Base-by-base conservation (phyloP, 2,329 filamentous ascomycete genomes). In the Cladophialophora yegresii region DNA sequence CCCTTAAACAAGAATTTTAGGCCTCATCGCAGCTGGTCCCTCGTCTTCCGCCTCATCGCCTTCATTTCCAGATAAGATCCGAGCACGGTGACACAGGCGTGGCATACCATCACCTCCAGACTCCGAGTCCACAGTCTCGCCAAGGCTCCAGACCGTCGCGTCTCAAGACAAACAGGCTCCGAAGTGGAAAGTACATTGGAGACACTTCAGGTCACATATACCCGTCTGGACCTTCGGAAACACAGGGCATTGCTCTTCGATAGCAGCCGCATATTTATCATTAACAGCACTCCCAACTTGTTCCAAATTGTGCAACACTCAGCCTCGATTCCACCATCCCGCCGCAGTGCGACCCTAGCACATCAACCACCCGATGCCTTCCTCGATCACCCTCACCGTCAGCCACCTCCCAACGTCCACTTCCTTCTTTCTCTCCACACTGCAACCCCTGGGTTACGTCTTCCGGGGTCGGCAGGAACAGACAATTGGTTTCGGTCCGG, bases 351-450 rank as follows among this genome's bases (percentile, higher is more conserved):
- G 23, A 12, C 47, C 26, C 28, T 9, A 9, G 7, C 32, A 1
- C 20, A 45, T 58, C 30, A 5, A 36, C 61, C 30, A 32, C 23
- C 40, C 32, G 61, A 88, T 88, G 86, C 85, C 85, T 70, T 85
- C 85, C 50, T 85, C 87, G 73, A 81, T 87, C 66, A 85, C 84
- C 66, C 80, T 88, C 67, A 87, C 85, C 43, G 92, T 96, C 73
- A 88, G 87, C 66, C 88, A 93, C 76, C 85, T 96, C 60, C 86
- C 91, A 61, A 86, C 88, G 40, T 90, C 92, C 3, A 87, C 89
- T 56, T 95, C 91, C 7, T 96, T 96, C 80, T 96, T 92, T 77
- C 85, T 92, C 23, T 85, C 89, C 67, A 83, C 92, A 69, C 83
- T 91, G 7, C 90, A 93, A 71, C 89, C 91, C 3, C 83, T 96